A percentile compares a stretch with the other conserved stretches of the same genome.
Evolutionary conservation across 495 filamentous ascomycete species (phyloP).

Genomic region (Penicillium coprophilum): DNA sequence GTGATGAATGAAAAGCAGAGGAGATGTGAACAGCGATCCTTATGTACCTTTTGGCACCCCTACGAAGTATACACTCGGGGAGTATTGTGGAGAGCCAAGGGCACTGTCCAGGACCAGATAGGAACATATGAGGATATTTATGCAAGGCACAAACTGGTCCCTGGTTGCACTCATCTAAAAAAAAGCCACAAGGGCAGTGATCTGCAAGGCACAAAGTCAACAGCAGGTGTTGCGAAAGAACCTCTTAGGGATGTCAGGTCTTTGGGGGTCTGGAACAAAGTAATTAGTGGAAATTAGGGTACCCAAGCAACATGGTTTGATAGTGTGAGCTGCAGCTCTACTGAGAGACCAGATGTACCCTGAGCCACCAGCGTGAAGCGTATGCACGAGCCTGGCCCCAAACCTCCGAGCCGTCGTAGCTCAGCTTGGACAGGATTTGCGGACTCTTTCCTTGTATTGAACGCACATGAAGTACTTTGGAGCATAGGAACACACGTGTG

Average conservation of each 20-base stretch:
- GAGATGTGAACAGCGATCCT: conserved; percentile 20
- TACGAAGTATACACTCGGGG: conserved; percentile 6
- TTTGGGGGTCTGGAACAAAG: background rate
- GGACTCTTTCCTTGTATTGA: conserved; percentile 9
- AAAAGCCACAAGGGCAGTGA: conserved; percentile 25
- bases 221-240: conserved; percentile 5
- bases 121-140: conserved; percentile 10
- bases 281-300: conserved; percentile 2
- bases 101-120: conserved; percentile 20
- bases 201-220: conserved; percentile 29
- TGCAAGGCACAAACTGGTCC: conserved; percentile 32
- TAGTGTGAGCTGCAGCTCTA: conserved; percentile 6
- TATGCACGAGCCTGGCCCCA: conserved; percentile 25
- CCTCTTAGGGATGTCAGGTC: conserved; percentile 20
- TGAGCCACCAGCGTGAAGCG: conserved; percentile 12
- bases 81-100: conserved; percentile 24
- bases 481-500: conserved; percentile 22
- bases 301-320: background rate
- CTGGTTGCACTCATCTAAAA: conserved; percentile 19
- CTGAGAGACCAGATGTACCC: conserved; percentile 11
- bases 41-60: conserved; percentile 27
- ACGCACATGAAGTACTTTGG: conserved; percentile 5
- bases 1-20: conserved; percentile 23
- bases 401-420: conserved; percentile 18
- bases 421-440: conserved; percentile 4